Conservation (phyloP, 176 grass and related monocot genomes). For the Zea luxurians region DNA sequence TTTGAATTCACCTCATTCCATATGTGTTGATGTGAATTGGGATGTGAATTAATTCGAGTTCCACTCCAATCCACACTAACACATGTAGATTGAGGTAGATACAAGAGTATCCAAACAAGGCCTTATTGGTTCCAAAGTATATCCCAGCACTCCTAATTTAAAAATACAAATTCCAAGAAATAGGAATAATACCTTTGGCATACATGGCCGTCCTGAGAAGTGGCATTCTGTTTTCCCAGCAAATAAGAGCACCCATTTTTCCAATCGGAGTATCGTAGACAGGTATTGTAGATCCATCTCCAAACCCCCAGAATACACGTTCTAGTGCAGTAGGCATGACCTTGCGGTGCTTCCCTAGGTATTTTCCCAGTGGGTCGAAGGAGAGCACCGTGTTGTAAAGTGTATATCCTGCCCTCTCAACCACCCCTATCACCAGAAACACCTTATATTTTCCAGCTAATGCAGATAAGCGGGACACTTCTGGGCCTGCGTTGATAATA, state of each 20-base stretch:
- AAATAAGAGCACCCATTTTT: slow-evolving; percentile 77
- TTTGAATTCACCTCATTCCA: too few relatives aligned
- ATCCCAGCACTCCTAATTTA: background rate
- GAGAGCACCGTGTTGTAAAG: slow-evolving; percentile 78
- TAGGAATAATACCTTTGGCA: slow-evolving; percentile 71
- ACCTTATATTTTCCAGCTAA: slow-evolving; percentile 87
- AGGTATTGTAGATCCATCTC: slow-evolving; percentile 94
- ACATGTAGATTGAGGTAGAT: too few relatives aligned
- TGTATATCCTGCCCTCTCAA: slow-evolving; percentile 84
- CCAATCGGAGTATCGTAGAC: slow-evolving; percentile 88
- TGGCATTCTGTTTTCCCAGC: slow-evolving; percentile 98
- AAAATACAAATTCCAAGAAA: slow-evolving; percentile 19
- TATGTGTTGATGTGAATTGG: too few relatives aligned
- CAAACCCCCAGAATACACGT: slow-evolving; percentile 82
- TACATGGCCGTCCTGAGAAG: slow-evolving; percentile 82
- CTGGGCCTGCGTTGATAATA: slow-evolving; percentile 59
- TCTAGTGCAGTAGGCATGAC: slow-evolving; percentile 84
- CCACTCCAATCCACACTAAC: too few relatives aligned
- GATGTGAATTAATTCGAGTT: too few relatives aligned
- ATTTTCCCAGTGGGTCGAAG: slow-evolving; percentile 75
- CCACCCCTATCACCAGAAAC: slow-evolving; percentile 79
- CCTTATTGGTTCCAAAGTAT: background rate
- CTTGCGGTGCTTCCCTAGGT: slow-evolving; percentile 86
- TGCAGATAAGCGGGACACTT: slow-evolving; percentile 69
- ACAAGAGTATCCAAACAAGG: too few relatives aligned